Conservation (phyloP, 2,329 filamentous ascomycete species). For the Pezicula rhizophila region DNA sequence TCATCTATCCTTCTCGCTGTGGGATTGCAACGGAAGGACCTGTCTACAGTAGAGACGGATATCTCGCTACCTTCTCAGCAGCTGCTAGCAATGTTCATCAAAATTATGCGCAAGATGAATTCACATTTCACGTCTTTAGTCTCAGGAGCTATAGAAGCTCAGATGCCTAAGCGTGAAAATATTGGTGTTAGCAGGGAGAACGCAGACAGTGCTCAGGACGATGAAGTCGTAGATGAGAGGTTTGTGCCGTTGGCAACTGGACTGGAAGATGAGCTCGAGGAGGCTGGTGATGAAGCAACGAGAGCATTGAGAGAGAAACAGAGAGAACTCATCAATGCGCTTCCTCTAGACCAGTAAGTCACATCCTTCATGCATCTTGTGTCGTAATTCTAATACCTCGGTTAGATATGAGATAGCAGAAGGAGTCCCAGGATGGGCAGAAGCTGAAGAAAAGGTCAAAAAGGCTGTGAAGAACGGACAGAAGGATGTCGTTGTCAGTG, state of each 20-base stretch:
- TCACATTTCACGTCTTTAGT: conserved; percentile 71
- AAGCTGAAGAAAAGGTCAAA: conserved; percentile 70
- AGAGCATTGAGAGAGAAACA: conserved; percentile 71
- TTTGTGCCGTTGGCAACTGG: conserved; percentile 66
- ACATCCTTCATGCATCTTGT: conserved; percentile 1
- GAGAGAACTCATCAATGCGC: conserved; percentile 79
- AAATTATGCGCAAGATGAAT: conserved; percentile 84
- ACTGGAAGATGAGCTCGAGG: conserved; percentile 76
- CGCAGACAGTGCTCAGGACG: conserved; percentile 60
- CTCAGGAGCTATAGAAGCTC: conserved; percentile 63
- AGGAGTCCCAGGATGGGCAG: conserved; percentile 55
- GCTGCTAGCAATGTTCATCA: conserved; percentile 93
- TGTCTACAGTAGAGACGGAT: conserved; percentile 76
- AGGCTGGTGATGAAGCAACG: conserved; percentile 73
- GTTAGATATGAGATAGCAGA: conserved; percentile 59
- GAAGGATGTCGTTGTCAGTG: conserved; percentile 63
- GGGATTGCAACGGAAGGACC: conserved; percentile 82
- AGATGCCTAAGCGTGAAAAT: conserved; percentile 52
- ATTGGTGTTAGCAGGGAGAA: conserved; percentile 54
- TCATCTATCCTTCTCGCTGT: conserved; percentile 82
- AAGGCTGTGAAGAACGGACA: conserved; percentile 49
- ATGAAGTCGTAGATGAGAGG: conserved; percentile 57
- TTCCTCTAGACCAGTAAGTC: conserved; percentile 79
- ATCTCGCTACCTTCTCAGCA: conserved; percentile 69
- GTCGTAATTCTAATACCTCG: conserved; percentile 16